Conservation (phyloP, 1,284 basidiomycete species). For the Takashimella koratensis region DNA sequence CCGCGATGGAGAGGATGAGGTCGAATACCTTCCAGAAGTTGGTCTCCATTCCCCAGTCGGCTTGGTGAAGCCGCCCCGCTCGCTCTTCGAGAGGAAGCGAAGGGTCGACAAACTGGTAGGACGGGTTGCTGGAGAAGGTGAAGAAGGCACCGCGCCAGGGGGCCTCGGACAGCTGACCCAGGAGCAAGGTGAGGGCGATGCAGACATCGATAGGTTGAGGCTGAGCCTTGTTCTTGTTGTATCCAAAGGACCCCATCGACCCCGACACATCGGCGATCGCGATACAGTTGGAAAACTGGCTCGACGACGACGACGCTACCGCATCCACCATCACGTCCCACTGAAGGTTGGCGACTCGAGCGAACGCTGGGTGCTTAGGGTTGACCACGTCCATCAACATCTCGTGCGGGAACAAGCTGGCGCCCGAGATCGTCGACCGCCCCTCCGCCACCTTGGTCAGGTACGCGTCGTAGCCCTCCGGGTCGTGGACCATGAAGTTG, state of each 20-base stretch:
- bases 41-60: constrained; percentile 60
- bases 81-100: constrained; percentile 44
- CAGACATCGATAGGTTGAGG: constrained; percentile 58
- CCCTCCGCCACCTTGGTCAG: constrained; percentile 58
- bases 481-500: constrained; percentile 59
- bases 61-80: constrained; percentile 46
- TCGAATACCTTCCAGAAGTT: constrained; percentile 47
- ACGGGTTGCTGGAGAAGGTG: constrained; percentile 59
- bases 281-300: constrained; percentile 58
- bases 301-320: constrained; percentile 54
- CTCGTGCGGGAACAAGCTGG: constrained; percentile 30
- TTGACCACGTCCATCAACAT: constrained; percentile 17
- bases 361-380: constrained; percentile 23
- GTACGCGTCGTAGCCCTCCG: constrained; percentile 57
- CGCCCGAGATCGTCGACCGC: constrained; percentile 22
- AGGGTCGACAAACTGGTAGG: constrained; percentile 55
- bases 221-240: constrained; percentile 3
- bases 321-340: constrained; percentile 61
- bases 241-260: constrained; percentile 56
- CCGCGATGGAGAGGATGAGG: constrained; percentile 57
- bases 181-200: constrained; percentile 62
- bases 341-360: constrained; percentile 57
- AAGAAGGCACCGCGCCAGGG: constrained; percentile 65
- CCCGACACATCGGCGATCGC: constrained; percentile 70
- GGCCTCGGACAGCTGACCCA: constrained; percentile 59